Conservation (phyloP, 768 basidiomycete species). For the Calocera viscosa region DNA sequence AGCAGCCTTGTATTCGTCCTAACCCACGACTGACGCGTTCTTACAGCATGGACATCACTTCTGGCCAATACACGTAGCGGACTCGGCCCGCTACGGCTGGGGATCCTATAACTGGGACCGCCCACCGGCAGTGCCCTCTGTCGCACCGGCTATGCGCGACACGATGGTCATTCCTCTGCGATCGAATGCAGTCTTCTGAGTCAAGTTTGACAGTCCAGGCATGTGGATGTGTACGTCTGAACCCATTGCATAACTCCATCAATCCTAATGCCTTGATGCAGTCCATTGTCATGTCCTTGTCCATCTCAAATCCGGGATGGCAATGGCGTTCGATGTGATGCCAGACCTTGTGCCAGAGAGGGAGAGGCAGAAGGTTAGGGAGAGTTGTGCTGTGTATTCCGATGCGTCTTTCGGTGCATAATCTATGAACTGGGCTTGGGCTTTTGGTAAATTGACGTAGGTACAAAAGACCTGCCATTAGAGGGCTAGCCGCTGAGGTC, state of each 20-base stretch:
- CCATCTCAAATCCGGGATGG: slow-evolving; percentile 5
- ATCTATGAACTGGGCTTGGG: no score
- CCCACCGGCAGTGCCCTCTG: neutral
- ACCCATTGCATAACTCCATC: neutral
- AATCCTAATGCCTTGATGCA: no score
- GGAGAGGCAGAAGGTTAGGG: neutral
- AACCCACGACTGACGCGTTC: no score
- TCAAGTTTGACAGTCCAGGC: slow-evolving; percentile 6
- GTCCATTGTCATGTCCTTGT: slow-evolving; percentile 10
- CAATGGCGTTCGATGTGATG: slow-evolving; percentile 8
- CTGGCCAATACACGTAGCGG: slow-evolving; percentile 10
- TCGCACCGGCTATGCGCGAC: slow-evolving; percentile 5
- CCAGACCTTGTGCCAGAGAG: neutral
- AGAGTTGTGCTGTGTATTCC: neutral
- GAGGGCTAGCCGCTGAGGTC: no score
- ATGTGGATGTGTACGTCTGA: slow-evolving; percentile 9
- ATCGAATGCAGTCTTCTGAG: neutral
- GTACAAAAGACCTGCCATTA: no score
- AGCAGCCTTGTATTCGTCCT: no score
- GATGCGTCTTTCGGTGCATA: no score
- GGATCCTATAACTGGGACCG: slow-evolving; percentile 12
- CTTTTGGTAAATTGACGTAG: no score
- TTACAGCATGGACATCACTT: slow-evolving; percentile 17
- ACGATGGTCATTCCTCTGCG: slow-evolving; percentile 6
- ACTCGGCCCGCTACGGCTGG: slow-evolving; percentile 14